phyloP scores from a whole-genome alignment of 192 early-diverging fungal species.

The Rhizophagus prolifer region DNA sequence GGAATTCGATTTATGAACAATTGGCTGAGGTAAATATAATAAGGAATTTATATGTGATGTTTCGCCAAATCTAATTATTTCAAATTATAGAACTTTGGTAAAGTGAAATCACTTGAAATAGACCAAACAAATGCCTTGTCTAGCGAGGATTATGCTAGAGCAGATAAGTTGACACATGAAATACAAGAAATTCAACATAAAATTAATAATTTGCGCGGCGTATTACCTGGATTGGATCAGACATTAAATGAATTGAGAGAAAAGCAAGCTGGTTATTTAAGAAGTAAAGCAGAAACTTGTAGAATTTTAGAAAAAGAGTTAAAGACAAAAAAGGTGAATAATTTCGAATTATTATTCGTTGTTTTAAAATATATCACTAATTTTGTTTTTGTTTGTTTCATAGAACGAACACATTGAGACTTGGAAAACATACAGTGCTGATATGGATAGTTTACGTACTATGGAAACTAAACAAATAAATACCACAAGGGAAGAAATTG shows the following conservation, averaged over 20 bases:
- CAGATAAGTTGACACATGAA: constrained; percentile 12
- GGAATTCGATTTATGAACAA: constrained; percentile 18
- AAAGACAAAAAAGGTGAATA: background rate
- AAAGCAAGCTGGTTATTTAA: constrained; percentile 15
- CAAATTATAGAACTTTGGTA: constrained; percentile 8
- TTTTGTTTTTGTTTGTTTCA: background rate
- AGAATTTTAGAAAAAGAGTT: constrained; percentile 12
- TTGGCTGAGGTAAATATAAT: constrained; percentile 5
- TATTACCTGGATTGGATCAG: constrained; percentile 2
- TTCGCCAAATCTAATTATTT: background rate
- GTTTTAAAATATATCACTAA: constrained; percentile 2
- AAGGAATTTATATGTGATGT: background rate
- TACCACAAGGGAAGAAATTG: constrained; percentile 8
- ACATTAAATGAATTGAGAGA: constrained; percentile 18
- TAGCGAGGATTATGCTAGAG: constrained; percentile 15
- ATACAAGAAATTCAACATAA: constrained; percentile 11
- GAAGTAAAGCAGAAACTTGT: background rate
- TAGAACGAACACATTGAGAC: background rate
- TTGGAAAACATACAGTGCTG: background rate
- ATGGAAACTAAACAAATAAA: constrained; percentile 7
- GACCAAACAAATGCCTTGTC: constrained; percentile 1
- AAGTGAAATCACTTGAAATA: constrained; percentile 14
- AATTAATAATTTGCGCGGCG: constrained; percentile 7
- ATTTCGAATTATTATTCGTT: background rate
- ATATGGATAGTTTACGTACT: constrained; percentile 12